Percentiles rank a stretch among this genome's conserved stretches.
Evolutionary conservation across 73 alveolate genomes (phyloP).

Genomic region (Stentor coeruleus): DNA sequence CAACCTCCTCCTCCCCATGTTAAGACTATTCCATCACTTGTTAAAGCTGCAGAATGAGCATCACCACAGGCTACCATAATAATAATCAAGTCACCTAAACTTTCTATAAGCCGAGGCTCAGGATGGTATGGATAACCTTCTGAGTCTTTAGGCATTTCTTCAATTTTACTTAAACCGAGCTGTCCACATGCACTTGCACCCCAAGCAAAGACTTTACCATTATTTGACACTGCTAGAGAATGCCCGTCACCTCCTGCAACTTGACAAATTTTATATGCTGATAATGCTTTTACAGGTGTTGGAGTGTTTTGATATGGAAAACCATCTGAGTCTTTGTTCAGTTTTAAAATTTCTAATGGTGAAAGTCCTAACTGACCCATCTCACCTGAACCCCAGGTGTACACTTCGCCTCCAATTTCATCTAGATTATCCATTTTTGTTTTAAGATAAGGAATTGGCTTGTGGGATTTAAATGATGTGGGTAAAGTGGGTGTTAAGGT

Average conservation of each 20-base stretch:
- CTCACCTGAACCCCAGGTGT: slow-evolving; percentile 97
- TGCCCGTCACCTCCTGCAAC: slow-evolving; percentile 96
- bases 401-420: slow-evolving; percentile 70
- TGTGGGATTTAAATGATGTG: too few relatives aligned
- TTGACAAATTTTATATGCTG: slow-evolving; percentile 46
- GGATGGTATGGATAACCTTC: slow-evolving; percentile 95
- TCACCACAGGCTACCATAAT: slow-evolving; percentile 93
- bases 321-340: slow-evolving; percentile 72
- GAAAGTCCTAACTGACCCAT: slow-evolving; percentile 96
- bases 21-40: slow-evolving; percentile 77
- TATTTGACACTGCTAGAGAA: slow-evolving; percentile 85
- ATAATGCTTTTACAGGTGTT: slow-evolving; percentile 43
- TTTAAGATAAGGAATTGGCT: too few relatives aligned
- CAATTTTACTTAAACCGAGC: slow-evolving; percentile 51
- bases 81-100: slow-evolving; percentile 50
- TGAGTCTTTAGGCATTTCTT: slow-evolving; percentile 66
- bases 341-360: slow-evolving; percentile 35
- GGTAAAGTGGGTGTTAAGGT: too few relatives aligned
- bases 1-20: slow-evolving; percentile 96
- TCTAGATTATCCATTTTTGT: neutral
- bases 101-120: slow-evolving; percentile 79
- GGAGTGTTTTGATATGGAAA: slow-evolving; percentile 80
- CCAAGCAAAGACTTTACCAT: slow-evolving; percentile 88
- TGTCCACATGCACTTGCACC: slow-evolving; percentile 86
- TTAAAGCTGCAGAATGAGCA: slow-evolving; percentile 92